Evolutionary conservation across 192 early-diverging fungal species (phyloP).

Genomic region (Cladochytrium replicatum): DNA sequence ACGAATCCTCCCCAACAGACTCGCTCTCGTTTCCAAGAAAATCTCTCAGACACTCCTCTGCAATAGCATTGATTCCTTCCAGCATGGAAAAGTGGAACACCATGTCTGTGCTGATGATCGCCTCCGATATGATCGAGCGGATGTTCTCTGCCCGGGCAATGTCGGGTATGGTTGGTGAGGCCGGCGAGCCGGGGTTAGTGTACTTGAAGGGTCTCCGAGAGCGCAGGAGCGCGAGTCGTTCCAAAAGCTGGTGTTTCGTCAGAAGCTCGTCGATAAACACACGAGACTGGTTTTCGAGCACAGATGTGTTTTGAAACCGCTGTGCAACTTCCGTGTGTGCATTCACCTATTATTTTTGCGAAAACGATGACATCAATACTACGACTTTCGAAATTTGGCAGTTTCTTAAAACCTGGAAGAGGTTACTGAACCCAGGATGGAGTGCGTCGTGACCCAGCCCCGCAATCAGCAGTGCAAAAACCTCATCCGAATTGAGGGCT

Average conservation of each 20-base stretch:
- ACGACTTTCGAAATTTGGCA: too few relatives aligned
- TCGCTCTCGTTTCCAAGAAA: background rate
- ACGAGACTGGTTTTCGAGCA: constrained; percentile 80
- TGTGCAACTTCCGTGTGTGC: constrained; percentile 64
- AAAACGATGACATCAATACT: constrained; percentile 3
- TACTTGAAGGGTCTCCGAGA: background rate
- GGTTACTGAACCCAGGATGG: constrained; percentile 84
- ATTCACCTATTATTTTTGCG: constrained; percentile 49
- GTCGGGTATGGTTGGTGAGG: background rate
- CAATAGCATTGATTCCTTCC: constrained; percentile 30
- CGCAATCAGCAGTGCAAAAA: constrained; percentile 66
- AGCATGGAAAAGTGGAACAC: constrained; percentile 66
- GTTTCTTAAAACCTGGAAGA: constrained; percentile 52
- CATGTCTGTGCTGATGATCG: constrained; percentile 90
- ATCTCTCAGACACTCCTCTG: constrained; percentile 8
- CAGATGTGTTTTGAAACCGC: constrained; percentile 66
- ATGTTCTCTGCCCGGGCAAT: constrained; percentile 22
- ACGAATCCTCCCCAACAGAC: too few relatives aligned
- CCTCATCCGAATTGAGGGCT: constrained; percentile 47
- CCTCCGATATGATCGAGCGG: constrained; percentile 45
- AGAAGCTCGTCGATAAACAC: constrained; percentile 66
- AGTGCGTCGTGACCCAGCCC: constrained; percentile 84
- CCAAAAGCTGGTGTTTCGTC: constrained; percentile 60
- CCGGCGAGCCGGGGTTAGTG: background rate
- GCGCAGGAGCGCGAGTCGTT: constrained; percentile 1